Percentiles rank a stretch among this genome's conserved stretches.
Conservation (phyloP, 768 basidiomycete species). For the Butyriboletus loyo region DNA sequence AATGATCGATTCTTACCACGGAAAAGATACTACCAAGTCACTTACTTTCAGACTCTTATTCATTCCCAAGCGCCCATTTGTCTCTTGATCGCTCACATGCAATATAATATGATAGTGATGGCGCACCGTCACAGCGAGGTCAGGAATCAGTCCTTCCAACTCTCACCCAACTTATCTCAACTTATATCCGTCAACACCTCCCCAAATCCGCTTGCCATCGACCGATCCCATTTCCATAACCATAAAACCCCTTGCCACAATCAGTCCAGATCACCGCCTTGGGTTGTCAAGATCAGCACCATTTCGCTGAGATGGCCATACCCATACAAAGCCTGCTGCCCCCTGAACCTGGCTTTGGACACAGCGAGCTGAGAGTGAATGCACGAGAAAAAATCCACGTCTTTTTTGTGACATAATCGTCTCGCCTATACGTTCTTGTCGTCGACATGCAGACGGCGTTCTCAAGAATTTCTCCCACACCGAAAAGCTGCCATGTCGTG, state of each 20-base stretch:
- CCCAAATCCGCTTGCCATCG: conserved; percentile 14
- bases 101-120: conserved; percentile 1
- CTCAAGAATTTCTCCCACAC: conserved; percentile 28
- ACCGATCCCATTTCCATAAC: conserved; percentile 15
- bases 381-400: neutral
- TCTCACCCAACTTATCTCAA: conserved; percentile 7
- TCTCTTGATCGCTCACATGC: conserved; percentile 8
- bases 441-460: conserved; percentile 28
- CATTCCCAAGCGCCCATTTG: conserved; percentile 7
- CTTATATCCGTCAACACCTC: conserved; percentile 22
- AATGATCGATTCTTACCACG: conserved; percentile 31
- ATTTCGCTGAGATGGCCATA: conserved; percentile 9
- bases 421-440: conserved; percentile 15
- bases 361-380: neutral
- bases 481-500: conserved; percentile 15
- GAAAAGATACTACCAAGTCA: conserved; percentile 23
- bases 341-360: neutral
- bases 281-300: conserved; percentile 1
- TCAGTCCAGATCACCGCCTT: conserved; percentile 10
- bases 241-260: conserved; percentile 1
- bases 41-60: neutral
- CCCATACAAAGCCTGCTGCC: neutral
- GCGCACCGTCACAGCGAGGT: conserved; percentile 18
- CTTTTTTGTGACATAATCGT: conserved; percentile 25
- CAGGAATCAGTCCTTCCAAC: neutral